Percentiles rank a stretch among this genome's conserved stretches.
phyloP scores from a whole-genome alignment of 2,329 filamentous ascomycete genomes.

The Endoconidiophora polonica region DNA sequence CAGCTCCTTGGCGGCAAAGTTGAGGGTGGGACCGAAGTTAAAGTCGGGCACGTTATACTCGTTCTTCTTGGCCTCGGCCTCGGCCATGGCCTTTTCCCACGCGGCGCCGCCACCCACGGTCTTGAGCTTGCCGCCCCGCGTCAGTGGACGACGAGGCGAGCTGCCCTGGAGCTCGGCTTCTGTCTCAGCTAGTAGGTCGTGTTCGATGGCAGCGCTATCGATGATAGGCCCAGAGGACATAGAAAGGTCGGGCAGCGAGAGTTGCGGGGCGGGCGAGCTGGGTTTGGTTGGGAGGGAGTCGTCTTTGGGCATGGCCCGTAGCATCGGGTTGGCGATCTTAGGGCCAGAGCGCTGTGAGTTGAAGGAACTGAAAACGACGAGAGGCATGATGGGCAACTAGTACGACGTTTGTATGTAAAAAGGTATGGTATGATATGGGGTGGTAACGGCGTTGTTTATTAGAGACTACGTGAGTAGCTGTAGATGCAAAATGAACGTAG shows the following conservation, averaged over 20 bases:
- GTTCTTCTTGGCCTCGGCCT: constrained; percentile 13
- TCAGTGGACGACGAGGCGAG: constrained; percentile 27
- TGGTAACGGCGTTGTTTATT: too few species aligned
- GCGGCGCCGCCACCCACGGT: constrained; percentile 46
- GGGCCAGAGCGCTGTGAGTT: constrained; percentile 9
- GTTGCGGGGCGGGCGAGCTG: constrained; percentile 1
- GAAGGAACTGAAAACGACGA: constrained; percentile 6
- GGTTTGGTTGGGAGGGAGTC: background rate
- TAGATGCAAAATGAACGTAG: background rate
- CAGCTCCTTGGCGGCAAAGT: constrained; percentile 29
- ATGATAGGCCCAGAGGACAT: constrained; percentile 4
- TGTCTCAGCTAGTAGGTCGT: too few species aligned
- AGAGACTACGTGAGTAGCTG: background rate
- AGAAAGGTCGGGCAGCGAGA: constrained; percentile 5
- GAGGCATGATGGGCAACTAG: constrained; percentile 1
- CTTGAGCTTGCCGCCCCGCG: constrained; percentile 47
- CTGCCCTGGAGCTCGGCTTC: constrained; percentile 20
- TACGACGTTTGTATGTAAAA: background rate
- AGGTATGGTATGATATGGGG: background rate
- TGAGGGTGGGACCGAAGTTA: constrained; percentile 74
- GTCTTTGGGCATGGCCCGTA: constrained; percentile 1
- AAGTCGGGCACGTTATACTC: constrained; percentile 50
- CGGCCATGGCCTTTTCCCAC: constrained; percentile 5
- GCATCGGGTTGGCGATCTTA: constrained; percentile 10
- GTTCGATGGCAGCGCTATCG: constrained; percentile 15